A percentile compares a stretch with the other conserved stretches of the same genome.
phyloP scores from a whole-genome alignment of 2,329 filamentous ascomycete species.

The Grosmannia penicillata region DNA sequence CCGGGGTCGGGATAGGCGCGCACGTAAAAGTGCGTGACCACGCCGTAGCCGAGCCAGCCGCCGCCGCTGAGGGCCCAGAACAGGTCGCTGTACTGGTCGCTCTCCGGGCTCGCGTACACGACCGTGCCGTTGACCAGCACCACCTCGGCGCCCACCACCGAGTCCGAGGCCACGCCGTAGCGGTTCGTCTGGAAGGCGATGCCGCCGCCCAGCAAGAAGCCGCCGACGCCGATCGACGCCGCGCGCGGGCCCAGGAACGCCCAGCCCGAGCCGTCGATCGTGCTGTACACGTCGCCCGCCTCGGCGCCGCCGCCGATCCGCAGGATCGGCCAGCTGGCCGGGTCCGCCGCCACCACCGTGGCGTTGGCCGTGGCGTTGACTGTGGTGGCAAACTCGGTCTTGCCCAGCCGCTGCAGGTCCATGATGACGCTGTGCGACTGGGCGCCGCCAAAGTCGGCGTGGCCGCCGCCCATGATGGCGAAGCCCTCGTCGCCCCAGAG shows the following conservation, averaged over 20 bases:
- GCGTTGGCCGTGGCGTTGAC: background rate
- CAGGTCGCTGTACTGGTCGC: constrained; percentile 6
- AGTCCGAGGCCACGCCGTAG: constrained; percentile 3
- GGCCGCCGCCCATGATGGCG: constrained; percentile 3
- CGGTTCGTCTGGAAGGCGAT: constrained; percentile 4
- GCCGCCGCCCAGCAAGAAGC: constrained; percentile 13
- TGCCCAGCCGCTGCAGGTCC: constrained; percentile 1
- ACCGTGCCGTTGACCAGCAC: constrained; percentile 3
- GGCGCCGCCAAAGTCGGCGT: constrained; percentile 2
- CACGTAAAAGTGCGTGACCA: constrained; percentile 41
- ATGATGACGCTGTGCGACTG: constrained; percentile 3
- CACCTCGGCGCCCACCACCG: constrained; percentile 4
- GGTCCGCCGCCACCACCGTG: background rate
- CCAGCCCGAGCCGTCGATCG: constrained; percentile 9
- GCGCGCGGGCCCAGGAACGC: constrained; percentile 13
- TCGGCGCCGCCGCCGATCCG: constrained; percentile 15
- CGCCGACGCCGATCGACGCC: constrained; percentile 13
- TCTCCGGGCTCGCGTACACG: constrained; percentile 2
- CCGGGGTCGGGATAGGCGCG: constrained; percentile 28
- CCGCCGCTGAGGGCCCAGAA: constrained; percentile 11
- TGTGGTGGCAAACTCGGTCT: background rate
- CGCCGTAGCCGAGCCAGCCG: constrained; percentile 42
- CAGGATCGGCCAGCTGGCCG: constrained; percentile 11
- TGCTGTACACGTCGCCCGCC: constrained; percentile 13
- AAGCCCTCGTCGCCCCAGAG: constrained; percentile 2